These are phyloP conservation scores for Forsythia viridissima DNA, from an alignment of 257 asterid genomes.

Conservation along the genomic window DNA sequence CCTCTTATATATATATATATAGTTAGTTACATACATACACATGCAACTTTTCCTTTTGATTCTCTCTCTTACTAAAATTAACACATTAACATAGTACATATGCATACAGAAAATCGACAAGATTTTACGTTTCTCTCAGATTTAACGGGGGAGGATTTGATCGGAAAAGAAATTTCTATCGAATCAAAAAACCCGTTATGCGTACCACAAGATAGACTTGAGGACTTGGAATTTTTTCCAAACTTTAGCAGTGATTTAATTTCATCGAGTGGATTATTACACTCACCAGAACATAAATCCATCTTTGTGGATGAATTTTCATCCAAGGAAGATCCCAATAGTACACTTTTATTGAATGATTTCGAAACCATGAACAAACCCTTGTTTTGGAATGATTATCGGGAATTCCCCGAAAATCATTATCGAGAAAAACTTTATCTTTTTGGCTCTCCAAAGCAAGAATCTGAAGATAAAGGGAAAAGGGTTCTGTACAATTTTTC, in stretches of 20 bases:
- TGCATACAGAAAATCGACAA: background rate
- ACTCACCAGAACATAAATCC: background rate
- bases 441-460: background rate
- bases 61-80: too few species aligned
- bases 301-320: background rate
- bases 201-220: slow-evolving; percentile 32
- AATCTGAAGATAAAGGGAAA: background rate
- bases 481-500: background rate
- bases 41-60: too few species aligned
- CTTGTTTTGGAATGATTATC: background rate
- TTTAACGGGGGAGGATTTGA: background rate
- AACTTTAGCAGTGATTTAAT: slow-evolving; percentile 23
- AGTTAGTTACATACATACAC: too few species aligned
- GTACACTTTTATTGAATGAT: background rate
- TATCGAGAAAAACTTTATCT: background rate
- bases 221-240: slow-evolving; percentile 28
- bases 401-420: background rate
- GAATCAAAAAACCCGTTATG: slow-evolving; percentile 14
- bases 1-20: too few species aligned
- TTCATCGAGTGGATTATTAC: background rate
- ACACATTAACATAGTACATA: background rate
- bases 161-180: background rate
- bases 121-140: background rate
- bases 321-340: background rate
- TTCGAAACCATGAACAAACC: background rate